These are phyloP conservation scores for Erigeron canadensis DNA, from an alignment of 129 eudicot species.

Conservation along the genomic window DNA sequence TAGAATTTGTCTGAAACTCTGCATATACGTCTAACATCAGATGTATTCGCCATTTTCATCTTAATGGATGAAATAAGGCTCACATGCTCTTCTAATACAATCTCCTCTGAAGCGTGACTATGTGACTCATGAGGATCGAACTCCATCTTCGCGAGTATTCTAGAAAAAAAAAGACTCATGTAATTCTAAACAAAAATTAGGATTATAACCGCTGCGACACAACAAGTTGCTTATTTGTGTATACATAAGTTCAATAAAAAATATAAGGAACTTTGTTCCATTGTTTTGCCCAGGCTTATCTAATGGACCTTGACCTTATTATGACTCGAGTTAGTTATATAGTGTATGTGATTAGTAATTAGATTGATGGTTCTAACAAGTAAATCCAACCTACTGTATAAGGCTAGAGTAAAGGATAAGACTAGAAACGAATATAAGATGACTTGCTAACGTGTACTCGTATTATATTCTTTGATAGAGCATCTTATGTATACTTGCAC, in stretches of 20 bases:
- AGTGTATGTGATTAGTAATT: not conserved
- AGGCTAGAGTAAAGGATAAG: conserved; percentile 21
- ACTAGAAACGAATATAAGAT: conserved; percentile 30
- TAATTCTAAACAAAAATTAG: not conserved
- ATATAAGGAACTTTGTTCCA: conserved; percentile 2
- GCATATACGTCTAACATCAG: conserved; percentile 40
- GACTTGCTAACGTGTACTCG: conserved; percentile 26
- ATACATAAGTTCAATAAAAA: conserved; percentile 16
- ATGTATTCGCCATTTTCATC: conserved; percentile 37
- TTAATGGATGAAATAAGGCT: conserved; percentile 42
- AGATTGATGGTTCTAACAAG: not conserved
- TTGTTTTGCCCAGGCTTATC: not conserved
- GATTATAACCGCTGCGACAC: not conserved
- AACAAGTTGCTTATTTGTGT: conserved; percentile 19
- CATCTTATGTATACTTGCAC: conserved; percentile 25
- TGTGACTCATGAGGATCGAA: conserved; percentile 25
- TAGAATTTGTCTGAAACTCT: conserved; percentile 37
- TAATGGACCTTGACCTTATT: not conserved
- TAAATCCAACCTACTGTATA: conserved; percentile 12
- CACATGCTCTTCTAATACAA: conserved; percentile 26
- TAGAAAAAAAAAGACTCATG: not conserved
- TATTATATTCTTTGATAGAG: conserved; percentile 18
- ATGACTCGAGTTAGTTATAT: not conserved
- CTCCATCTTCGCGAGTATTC: conserved; percentile 21
- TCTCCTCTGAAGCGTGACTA: conserved; percentile 24